These are phyloP conservation scores for Ajuga chamaepitys DNA, from an alignment of 257 asterid genomes.

Conservation along the genomic window DNA sequence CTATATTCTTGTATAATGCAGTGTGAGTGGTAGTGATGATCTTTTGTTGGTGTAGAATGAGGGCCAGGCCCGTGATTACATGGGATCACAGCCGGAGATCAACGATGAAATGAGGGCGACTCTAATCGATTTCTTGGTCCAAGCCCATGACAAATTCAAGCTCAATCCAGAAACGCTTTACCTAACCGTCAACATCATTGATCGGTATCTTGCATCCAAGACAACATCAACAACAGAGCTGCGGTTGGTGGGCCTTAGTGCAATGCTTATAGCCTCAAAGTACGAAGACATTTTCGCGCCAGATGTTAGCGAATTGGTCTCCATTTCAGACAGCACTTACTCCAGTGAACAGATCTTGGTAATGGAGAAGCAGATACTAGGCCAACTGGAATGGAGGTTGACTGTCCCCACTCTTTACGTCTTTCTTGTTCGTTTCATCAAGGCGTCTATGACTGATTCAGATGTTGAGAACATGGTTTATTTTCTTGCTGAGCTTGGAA, in stretches of 20 bases:
- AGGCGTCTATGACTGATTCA: slow-evolving; percentile 59
- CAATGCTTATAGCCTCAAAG: slow-evolving; percentile 88
- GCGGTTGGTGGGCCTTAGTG: slow-evolving; percentile 70
- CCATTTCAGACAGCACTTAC: slow-evolving; percentile 64
- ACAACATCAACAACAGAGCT: slow-evolving; percentile 47
- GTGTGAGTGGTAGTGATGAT: background rate
- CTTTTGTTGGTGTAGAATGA: slow-evolving; percentile 42
- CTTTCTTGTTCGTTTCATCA: slow-evolving; percentile 77
- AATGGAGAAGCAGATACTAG: slow-evolving; percentile 78
- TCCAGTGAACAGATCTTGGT: slow-evolving; percentile 44
- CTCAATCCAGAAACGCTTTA: slow-evolving; percentile 81
- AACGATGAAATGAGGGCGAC: slow-evolving; percentile 74
- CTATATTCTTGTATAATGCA: background rate
- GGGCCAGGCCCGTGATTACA: slow-evolving; percentile 55
- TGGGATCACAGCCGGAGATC: slow-evolving; percentile 71
- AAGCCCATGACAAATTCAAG: slow-evolving; percentile 77
- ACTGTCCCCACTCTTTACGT: slow-evolving; percentile 91
- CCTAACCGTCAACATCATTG: slow-evolving; percentile 75
- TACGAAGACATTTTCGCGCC: slow-evolving; percentile 99
- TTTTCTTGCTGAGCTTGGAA: slow-evolving; percentile 71
- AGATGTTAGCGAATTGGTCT: slow-evolving; percentile 72
- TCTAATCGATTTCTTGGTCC: slow-evolving; percentile 76
- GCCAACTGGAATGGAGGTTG: slow-evolving; percentile 61
- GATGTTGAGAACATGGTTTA: slow-evolving; percentile 59
- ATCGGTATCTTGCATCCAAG: slow-evolving; percentile 58